Evolutionary conservation across 2,329 filamentous ascomycete genomes (phyloP).

Genomic region (Canariomyces notabilis): DNA sequence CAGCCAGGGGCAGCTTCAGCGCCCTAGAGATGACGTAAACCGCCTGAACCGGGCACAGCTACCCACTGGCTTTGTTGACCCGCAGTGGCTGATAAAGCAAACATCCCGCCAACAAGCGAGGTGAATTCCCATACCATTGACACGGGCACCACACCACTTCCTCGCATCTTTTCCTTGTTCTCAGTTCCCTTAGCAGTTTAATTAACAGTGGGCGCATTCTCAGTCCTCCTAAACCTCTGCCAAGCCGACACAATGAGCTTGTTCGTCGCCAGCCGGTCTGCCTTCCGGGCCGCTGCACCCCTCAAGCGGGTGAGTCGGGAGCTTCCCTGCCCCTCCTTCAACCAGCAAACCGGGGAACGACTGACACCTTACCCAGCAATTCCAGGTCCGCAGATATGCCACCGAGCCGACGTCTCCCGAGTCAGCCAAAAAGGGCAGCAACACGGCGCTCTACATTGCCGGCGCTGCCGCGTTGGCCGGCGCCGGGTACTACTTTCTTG

Average conservation of each 20-base stretch:
- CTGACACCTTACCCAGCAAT: slow-evolving; percentile 40
- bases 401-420: slow-evolving; percentile 44
- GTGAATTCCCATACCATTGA: no score
- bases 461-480: slow-evolving; percentile 55
- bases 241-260: slow-evolving; percentile 40
- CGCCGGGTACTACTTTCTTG: slow-evolving; percentile 52
- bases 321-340: no score
- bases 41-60: slow-evolving; percentile 1
- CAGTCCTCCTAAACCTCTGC: background rate
- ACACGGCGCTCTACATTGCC: slow-evolving; percentile 56
- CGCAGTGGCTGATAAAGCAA: background rate
- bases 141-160: background rate
- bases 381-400: slow-evolving; percentile 57
- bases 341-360: no score
- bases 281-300: slow-evolving; percentile 60
- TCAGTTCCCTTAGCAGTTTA: background rate
- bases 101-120: slow-evolving; percentile 3
- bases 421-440: slow-evolving; percentile 46
- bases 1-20: background rate
- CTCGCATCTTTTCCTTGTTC: background rate
- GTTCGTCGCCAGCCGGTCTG: slow-evolving; percentile 59
- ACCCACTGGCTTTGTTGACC: background rate
- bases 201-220: slow-evolving; percentile 12
- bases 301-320: slow-evolving; percentile 55
- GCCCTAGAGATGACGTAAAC: slow-evolving; percentile 16